Evolutionary conservation across 495 filamentous ascomycete species (phyloP).

Genomic region (Parathielavia appendiculata): DNA sequence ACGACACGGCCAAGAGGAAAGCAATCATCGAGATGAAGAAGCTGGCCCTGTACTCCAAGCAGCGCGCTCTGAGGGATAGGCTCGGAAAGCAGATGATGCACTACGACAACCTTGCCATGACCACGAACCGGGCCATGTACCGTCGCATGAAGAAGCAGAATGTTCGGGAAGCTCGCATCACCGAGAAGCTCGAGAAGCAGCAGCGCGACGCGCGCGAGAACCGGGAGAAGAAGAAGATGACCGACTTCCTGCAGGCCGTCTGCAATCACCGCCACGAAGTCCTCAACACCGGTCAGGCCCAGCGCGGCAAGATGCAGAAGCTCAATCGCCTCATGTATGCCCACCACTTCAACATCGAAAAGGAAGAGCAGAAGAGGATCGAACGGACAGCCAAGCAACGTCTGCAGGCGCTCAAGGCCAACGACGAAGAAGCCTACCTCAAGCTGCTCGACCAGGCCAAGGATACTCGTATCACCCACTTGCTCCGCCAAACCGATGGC

Average conservation of each 20-base stretch:
- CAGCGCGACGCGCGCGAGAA: conserved; percentile 91
- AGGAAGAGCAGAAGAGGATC: conserved; percentile 96
- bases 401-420: conserved; percentile 96
- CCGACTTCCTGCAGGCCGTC: conserved; percentile 71
- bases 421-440: conserved; percentile 97
- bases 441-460: conserved; percentile 96
- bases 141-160: conserved; percentile 95
- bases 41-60: conserved; percentile 75
- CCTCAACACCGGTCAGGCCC: conserved; percentile 29
- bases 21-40: conserved; percentile 90
- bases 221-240: conserved; percentile 93
- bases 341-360: conserved; percentile 94
- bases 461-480: conserved; percentile 96
- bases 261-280: conserved; percentile 54
- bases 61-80: conserved; percentile 75
- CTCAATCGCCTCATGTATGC: conserved; percentile 78
- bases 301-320: conserved; percentile 66
- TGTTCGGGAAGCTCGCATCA: conserved; percentile 90
- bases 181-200: conserved; percentile 97
- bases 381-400: conserved; percentile 97
- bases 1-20: conserved; percentile 81
- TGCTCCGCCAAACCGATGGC: conserved; percentile 91
- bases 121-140: conserved; percentile 80
- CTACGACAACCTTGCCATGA: conserved; percentile 91
- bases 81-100: conserved; percentile 86